These are phyloP conservation scores for Byssochlamys sp. DNA, from an alignment of 2,329 filamentous ascomycete species.

Conservation along the genomic window DNA sequence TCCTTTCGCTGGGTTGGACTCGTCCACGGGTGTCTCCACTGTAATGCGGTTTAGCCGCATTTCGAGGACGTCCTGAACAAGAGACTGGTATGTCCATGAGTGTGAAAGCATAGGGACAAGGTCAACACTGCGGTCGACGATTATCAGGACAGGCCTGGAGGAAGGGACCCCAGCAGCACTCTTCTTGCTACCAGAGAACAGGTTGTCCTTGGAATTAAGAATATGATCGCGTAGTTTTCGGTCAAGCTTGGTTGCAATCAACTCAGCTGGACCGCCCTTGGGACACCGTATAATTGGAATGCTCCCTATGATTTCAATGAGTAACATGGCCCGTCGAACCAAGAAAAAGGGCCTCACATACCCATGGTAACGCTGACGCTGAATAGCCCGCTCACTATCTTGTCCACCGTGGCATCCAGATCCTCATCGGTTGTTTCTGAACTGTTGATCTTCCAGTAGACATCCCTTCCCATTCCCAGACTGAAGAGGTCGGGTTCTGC, in stretches of 20 bases:
- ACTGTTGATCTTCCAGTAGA: constrained; percentile 94
- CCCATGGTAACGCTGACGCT: constrained; percentile 98
- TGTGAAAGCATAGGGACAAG: constrained; percentile 97
- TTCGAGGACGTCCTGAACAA: constrained; percentile 67
- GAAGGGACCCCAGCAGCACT: constrained; percentile 55
- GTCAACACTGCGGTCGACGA: constrained; percentile 91
- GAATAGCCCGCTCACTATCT: constrained; percentile 91
- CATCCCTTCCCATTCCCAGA: constrained; percentile 82
- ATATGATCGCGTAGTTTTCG: constrained; percentile 93
- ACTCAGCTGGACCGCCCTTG: constrained; percentile 82
- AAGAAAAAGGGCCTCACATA: constrained; percentile 28
- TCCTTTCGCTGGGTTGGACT: constrained; percentile 62
- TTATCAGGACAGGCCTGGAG: constrained; percentile 77
- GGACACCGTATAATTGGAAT: constrained; percentile 94
- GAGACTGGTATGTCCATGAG: constrained; percentile 80
- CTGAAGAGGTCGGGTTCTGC: constrained; percentile 93
- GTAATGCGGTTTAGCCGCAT: constrained; percentile 90
- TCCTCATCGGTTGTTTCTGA: constrained; percentile 81
- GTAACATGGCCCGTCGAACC: background rate
- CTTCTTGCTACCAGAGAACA: constrained; percentile 65
- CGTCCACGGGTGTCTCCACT: constrained; percentile 72
- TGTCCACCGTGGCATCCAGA: constrained; percentile 76
- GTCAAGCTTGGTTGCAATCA: constrained; percentile 88
- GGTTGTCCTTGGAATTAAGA: constrained; percentile 92
- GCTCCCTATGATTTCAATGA: constrained; percentile 46